A percentile compares a stretch with the other conserved stretches of the same genome.
Conservation (phyloP, 2,329 filamentous ascomycete species). For the Diaporthe capsici region DNA sequence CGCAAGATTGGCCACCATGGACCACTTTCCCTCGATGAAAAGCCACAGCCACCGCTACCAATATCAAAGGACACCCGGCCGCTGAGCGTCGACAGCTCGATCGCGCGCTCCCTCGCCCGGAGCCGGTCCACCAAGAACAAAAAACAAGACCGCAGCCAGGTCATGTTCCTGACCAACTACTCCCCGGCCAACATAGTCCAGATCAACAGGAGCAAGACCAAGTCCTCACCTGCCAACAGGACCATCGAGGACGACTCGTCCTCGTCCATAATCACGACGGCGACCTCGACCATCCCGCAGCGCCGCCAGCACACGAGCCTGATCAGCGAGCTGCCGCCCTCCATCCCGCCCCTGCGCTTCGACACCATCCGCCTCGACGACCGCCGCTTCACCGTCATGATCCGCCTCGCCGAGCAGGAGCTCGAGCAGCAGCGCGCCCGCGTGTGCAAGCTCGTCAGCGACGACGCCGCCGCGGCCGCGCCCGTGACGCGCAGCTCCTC, state of each 20-base stretch:
- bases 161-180: constrained; percentile 17
- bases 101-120: neutral
- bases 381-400: constrained; percentile 28
- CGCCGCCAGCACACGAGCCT: constrained; percentile 23
- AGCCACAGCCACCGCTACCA: neutral
- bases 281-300: neutral
- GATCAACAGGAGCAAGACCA: neutral
- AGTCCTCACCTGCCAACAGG: neutral
- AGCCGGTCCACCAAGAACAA: neutral
- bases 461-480: neutral
- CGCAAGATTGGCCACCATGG: constrained; percentile 5
- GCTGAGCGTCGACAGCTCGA: neutral
- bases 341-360: constrained; percentile 18
- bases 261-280: constrained; percentile 17
- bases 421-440: constrained; percentile 19
- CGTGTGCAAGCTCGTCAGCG: neutral
- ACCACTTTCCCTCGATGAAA: neutral
- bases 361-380: constrained; percentile 19
- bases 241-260: neutral
- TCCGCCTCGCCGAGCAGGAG: constrained; percentile 36
- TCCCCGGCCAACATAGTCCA: neutral
- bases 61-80: neutral
- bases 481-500: constrained; percentile 23
- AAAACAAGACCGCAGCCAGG: neutral
- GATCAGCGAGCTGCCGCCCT: neutral